Evolutionary conservation across 2,329 filamentous ascomycete species (phyloP).

Genomic region (Pseudocercospora ulei): DNA sequence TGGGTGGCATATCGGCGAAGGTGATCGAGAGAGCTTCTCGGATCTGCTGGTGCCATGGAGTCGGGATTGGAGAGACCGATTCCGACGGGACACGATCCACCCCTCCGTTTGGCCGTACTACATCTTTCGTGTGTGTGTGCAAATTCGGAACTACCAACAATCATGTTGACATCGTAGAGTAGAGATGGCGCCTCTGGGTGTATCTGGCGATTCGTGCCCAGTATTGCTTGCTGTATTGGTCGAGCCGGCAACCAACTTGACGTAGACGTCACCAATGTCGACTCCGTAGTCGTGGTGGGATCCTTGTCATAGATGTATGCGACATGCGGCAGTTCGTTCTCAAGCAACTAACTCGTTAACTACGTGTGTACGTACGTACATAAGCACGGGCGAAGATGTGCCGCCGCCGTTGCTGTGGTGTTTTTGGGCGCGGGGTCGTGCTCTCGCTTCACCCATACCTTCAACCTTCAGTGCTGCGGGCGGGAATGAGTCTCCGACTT

Average conservation of each 20-base stretch:
- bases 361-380: too few species aligned
- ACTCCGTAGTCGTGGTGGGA: background rate
- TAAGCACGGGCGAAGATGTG: background rate
- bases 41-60: conserved; percentile 11
- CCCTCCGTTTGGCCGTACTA: conserved; percentile 13
- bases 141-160: conserved; percentile 27
- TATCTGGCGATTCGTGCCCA: conserved; percentile 39
- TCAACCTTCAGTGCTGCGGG: background rate
- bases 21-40: conserved; percentile 8
- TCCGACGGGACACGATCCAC: conserved; percentile 10
- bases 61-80: conserved; percentile 11
- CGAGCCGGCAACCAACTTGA: conserved; percentile 23
- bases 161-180: conserved; percentile 41
- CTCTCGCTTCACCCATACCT: too few species aligned
- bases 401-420: conserved; percentile 1
- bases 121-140: conserved; percentile 18
- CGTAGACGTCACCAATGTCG: conserved; percentile 10
- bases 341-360: too few species aligned
- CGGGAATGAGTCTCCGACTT: conserved; percentile 4
- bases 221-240: conserved; percentile 20
- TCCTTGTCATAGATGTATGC: conserved; percentile 3
- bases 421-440: background rate
- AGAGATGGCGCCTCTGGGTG: conserved; percentile 39
- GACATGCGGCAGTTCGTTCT: conserved; percentile 1
- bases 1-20: conserved; percentile 11